phyloP scores from a whole-genome alignment of 2,329 filamentous ascomycete species.

The Tothia fuscella region DNA sequence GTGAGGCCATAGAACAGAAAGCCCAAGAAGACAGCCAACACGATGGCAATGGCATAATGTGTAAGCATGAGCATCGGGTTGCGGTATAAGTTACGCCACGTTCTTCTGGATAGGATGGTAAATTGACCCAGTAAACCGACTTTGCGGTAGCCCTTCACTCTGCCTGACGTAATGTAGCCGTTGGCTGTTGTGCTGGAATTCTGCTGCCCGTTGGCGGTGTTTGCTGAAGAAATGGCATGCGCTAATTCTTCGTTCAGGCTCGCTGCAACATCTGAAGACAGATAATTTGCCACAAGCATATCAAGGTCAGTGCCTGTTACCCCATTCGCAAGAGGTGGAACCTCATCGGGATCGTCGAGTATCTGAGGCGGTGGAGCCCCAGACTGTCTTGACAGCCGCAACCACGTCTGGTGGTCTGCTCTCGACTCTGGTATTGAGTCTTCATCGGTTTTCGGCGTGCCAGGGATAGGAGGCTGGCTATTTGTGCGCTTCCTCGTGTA shows the following conservation, averaged over 20 bases:
- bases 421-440: constrained; percentile 39
- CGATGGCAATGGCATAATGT: constrained; percentile 92
- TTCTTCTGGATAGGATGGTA: constrained; percentile 74
- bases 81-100: constrained; percentile 94
- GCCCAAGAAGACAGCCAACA: constrained; percentile 85
- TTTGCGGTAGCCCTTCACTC: constrained; percentile 68
- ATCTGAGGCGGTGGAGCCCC: constrained; percentile 46
- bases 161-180: constrained; percentile 40
- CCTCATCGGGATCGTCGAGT: constrained; percentile 56
- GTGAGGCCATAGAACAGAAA: constrained; percentile 94
- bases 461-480: constrained; percentile 1
- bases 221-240: constrained; percentile 51
- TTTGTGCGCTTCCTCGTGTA: constrained; percentile 64
- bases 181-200: constrained; percentile 35
- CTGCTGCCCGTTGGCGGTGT: constrained; percentile 49
- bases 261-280: constrained; percentile 62
- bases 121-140: constrained; percentile 75
- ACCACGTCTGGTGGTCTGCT: constrained; percentile 45
- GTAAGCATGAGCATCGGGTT: constrained; percentile 98
- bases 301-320: constrained; percentile 67
- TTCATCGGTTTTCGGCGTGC: constrained; percentile 42
- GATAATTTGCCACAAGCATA: constrained; percentile 63
- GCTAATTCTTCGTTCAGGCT: constrained; percentile 68
- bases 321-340: constrained; percentile 45
- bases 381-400: constrained; percentile 44